A percentile compares a stretch with the other conserved stretches of the same genome.
Conservation (phyloP, 805 yeast species). For the Cyberlindnera lachancei region DNA sequence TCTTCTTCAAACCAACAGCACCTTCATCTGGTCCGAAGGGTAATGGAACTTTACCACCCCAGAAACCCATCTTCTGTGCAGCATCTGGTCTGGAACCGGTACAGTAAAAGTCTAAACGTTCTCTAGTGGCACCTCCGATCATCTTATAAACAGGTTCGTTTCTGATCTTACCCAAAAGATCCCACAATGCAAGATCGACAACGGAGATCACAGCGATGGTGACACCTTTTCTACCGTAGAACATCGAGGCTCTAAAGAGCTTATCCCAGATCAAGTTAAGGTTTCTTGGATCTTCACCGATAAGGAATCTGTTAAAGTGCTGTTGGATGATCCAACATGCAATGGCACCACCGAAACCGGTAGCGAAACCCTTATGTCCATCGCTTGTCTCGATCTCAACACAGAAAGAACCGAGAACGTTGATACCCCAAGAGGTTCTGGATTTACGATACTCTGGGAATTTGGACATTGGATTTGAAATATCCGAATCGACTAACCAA, state of each 20-base stretch:
- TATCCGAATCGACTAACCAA: too few relatives aligned
- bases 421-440: too few relatives aligned
- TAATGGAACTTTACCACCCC: constrained; percentile 47
- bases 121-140: constrained; percentile 44
- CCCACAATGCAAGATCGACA: constrained; percentile 44
- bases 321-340: constrained; percentile 41
- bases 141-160: constrained; percentile 44
- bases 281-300: constrained; percentile 42
- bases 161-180: constrained; percentile 41
- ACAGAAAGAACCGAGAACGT: too few relatives aligned
- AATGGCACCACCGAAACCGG: constrained; percentile 11
- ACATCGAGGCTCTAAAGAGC: constrained; percentile 41
- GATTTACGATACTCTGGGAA: too few relatives aligned
- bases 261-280: constrained; percentile 40
- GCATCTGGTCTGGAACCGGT: constrained; percentile 41
- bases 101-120: constrained; percentile 39
- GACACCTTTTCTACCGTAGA: constrained; percentile 43
- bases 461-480: too few relatives aligned
- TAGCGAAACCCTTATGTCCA: too few relatives aligned
- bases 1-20: constrained; percentile 36
- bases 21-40: constrained; percentile 47
- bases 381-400: too few relatives aligned
- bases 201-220: constrained; percentile 41
- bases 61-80: constrained; percentile 43
- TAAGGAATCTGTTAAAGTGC: constrained; percentile 39